Evolutionary conservation across 2,329 filamentous ascomycete species (phyloP), one percentile per base, ranked within the genome.

Genomic region (Hysterium pulicare): DNA sequence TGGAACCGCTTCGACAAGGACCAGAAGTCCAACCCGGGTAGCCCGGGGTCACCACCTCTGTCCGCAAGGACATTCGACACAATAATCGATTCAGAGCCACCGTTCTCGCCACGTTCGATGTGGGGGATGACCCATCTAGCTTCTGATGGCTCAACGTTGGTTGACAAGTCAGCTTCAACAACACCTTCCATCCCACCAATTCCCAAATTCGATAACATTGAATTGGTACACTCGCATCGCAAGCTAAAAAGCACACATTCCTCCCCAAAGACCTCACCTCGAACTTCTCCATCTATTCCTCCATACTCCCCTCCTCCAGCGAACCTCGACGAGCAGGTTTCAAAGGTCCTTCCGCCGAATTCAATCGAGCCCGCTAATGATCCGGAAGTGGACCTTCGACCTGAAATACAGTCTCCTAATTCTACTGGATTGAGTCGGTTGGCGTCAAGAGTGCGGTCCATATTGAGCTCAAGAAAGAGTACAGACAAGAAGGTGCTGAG

Each of bases 1-100:
- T 57, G 61, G 51, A 59, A 58, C 16, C 63, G 61, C 46, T 15
- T 26, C 16, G 17, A 17, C 26, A n/a, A 13, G 16, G 8, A 21
- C 5, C 13, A 20, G 5, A 8, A 5, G 20, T 17, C n/a, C 2
- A 13, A 15, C 7, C 31, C 40, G 16, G 9, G n/a, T 19, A 7
- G 54, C 54, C 3, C 50, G 53, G 32, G 53, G 49, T 62, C 62
- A 16, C 62, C 62, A n/a, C 62, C 61, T 17, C 58, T 64, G 56
- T 64, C 62, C 10, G 62, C 60, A 5, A 59, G 50, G 40, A 63
- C 59, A 5, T 62, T 66, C 31, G 57, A 58, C 30, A 67, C 63
- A 1, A 58, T 65, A 37, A 66, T 64, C 45, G 63, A 65, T 40
- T 65, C 62, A 2, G 61, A 58, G 20, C 61, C 63, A 11, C 6